Evolutionary conservation across 2,329 filamentous ascomycete genomes (phyloP), one percentile per base, ranked within the genome.

Genomic region (Diplodia sapinea): DNA sequence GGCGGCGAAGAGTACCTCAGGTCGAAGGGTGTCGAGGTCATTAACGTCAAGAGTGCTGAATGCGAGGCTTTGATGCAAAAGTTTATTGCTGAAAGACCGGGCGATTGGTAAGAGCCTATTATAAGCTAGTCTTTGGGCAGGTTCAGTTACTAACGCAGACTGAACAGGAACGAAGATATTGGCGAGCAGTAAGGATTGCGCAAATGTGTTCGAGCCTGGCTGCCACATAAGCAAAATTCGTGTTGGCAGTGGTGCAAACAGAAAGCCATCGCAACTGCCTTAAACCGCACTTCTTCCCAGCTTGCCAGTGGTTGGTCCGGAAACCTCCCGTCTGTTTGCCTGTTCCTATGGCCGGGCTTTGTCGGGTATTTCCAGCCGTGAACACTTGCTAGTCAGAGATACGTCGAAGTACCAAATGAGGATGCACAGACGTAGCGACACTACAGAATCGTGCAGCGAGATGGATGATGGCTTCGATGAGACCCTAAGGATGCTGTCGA

Each of bases 21-120:
- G 76, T 82, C 85, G 71, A 84, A 87, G 68, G 90, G 91, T 26
- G 85, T 93, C 72, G 89, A 93, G 74, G 88, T 94, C 3, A 81
- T 92, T n/a, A 89, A 92, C 38, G 72, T 93, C 68, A 84, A 91
- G 71, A 87, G 87, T 72, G 74, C 83, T 40, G 86, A 89, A 74
- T 92, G 90, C 75, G 85, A 86, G 78, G 83, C 83, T 51, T 74
- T 93, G 76, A 91, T 94, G 90, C 84, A 86, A 69, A 86, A 82
- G 71, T 94, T 93, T 75, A 91, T 93, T 72, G 82, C 83, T 66
- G 87, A 91, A 75, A 89, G 90, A 76, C 91, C 91, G 1, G 86
- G 87, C 69, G 82, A 93, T 67, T 93, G 91, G 90, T 89, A 77
- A 13, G 69, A 67, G n/a, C 23, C 31, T 29, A 51, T 15, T 38